phyloP scores from a whole-genome alignment of 495 filamentous ascomycete species.

The Pyronema domesticum region DNA sequence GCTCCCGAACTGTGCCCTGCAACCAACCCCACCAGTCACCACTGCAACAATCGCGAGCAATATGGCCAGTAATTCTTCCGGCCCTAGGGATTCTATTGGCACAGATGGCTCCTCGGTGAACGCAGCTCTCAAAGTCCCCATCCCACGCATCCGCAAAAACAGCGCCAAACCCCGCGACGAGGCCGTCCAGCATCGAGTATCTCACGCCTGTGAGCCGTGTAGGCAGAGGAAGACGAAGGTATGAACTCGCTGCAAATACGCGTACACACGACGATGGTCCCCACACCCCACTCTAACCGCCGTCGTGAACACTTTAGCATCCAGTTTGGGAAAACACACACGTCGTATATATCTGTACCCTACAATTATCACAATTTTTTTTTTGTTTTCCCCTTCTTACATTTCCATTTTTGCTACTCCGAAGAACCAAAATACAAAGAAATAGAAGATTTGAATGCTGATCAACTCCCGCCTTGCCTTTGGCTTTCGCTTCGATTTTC shows the following conservation, averaged over 20 bases:
- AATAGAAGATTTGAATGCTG: neutral
- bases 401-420: neutral
- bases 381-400: neutral
- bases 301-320: no score
- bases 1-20: no score
- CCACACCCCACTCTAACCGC: no score
- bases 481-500: slow-evolving; percentile 7
- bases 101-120: no score
- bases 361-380: no score
- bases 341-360: no score
- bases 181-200: slow-evolving; percentile 20
- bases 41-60: no score
- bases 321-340: neutral
- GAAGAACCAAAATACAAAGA: neutral
- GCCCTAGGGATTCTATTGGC: no score
- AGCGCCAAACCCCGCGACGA: slow-evolving; percentile 15
- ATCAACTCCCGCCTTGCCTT: slow-evolving; percentile 1
- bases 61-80: no score
- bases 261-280: no score
- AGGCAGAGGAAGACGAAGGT: slow-evolving; percentile 36
- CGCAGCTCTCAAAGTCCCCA: slow-evolving; percentile 8
- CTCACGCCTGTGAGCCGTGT: slow-evolving; percentile 24
- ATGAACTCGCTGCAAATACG: neutral
- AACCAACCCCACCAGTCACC: no score
- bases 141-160: slow-evolving; percentile 13